Conservation (phyloP, 805 yeast genomes). For the Saturnispora dispora region DNA sequence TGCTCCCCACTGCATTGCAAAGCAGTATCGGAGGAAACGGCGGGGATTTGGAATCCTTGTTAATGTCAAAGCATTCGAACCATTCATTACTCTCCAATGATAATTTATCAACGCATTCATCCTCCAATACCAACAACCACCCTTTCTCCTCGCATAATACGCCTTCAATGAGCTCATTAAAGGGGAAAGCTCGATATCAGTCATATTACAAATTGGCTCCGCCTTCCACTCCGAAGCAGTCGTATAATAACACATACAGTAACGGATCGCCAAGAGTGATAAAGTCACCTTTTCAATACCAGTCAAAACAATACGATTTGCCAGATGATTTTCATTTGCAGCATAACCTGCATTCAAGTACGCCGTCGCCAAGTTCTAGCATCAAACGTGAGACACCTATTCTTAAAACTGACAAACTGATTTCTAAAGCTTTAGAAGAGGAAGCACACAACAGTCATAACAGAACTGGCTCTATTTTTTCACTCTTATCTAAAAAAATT, state of each 20-base stretch:
- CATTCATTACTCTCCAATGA: neutral
- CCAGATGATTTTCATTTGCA: constrained; percentile 13
- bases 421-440: neutral
- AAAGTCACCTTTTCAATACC: constrained; percentile 27
- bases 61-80: neutral
- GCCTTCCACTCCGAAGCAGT: constrained; percentile 12
- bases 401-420: neutral
- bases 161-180: constrained; percentile 20
- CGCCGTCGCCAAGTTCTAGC: constrained; percentile 2
- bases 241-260: neutral
- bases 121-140: constrained; percentile 11
- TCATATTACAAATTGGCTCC: constrained; percentile 23
- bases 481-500: constrained; percentile 20
- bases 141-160: constrained; percentile 8
- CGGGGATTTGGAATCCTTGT: constrained; percentile 16
- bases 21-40: neutral
- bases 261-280: neutral
- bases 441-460: constrained; percentile 10
- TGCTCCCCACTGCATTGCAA: neutral
- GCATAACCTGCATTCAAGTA: neutral
- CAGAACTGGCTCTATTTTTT: constrained; percentile 20
- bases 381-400: constrained; percentile 3
- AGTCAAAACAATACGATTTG: constrained; percentile 26
- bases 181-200: constrained; percentile 27
- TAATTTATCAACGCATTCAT: constrained; percentile 7